Conservation (phyloP, 2,329 filamentous ascomycete species). For the Arthrobotrys sphaeroides region DNA sequence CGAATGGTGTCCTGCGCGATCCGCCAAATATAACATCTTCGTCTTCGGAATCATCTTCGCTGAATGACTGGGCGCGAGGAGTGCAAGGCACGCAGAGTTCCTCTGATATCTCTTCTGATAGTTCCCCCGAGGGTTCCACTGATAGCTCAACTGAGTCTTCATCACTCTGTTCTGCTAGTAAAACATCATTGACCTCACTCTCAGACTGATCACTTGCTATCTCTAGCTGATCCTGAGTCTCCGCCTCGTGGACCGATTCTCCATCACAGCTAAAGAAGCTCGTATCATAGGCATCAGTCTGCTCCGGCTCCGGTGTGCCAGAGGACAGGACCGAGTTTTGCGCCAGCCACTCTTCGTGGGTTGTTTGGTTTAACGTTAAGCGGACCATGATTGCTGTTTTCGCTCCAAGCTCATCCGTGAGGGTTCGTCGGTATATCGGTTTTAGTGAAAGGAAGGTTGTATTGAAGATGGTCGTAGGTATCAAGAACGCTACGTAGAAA, state of each 20-base stretch:
- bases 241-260: background rate
- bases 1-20: constrained; percentile 10
- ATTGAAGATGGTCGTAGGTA: background rate
- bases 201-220: background rate
- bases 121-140: too few relatives aligned
- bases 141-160: background rate
- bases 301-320: background rate
- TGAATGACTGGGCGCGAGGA: background rate
- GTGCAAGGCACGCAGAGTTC: background rate
- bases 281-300: constrained; percentile 18
- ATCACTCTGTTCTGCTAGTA: background rate
- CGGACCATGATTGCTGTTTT: constrained; percentile 26
- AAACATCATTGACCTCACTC: background rate
- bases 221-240: background rate
- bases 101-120: background rate
- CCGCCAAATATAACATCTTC: constrained; percentile 41
- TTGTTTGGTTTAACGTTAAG: constrained; percentile 32
- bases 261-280: constrained; percentile 36
- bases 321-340: constrained; percentile 7
- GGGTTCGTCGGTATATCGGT: background rate
- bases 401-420: background rate
- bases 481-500: background rate
- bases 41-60: constrained; percentile 25
- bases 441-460: background rate
- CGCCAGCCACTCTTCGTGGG: constrained; percentile 41